phyloP scores from a whole-genome alignment of 805 yeast genomes.

The Kazachstania kunashirensis region DNA sequence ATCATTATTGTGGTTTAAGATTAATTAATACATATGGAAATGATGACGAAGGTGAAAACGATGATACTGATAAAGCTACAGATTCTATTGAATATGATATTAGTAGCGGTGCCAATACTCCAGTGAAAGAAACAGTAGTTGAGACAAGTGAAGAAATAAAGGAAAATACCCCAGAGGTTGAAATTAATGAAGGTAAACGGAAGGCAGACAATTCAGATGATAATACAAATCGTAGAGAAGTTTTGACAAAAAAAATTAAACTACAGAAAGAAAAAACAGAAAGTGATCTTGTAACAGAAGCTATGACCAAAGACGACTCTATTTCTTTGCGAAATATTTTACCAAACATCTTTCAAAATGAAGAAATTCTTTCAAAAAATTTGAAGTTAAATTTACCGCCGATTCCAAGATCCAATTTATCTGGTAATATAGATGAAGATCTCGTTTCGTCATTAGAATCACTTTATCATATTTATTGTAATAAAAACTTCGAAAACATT shows the following conservation, averaged over 20 bases:
- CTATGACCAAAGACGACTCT: no score
- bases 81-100: not conserved
- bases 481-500: slow-evolving; percentile 52
- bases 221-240: not conserved
- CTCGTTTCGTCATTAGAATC: slow-evolving; percentile 53
- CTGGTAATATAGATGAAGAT: slow-evolving; percentile 41
- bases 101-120: no score
- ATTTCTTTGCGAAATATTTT: slow-evolving; percentile 5
- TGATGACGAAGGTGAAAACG: not conserved
- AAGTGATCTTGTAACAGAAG: no score
- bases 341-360: slow-evolving; percentile 5
- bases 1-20: slow-evolving; percentile 75
- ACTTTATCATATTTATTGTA: slow-evolving; percentile 55
- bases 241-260: not conserved
- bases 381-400: slow-evolving; percentile 33
- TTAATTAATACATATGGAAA: slow-evolving; percentile 18
- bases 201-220: no score
- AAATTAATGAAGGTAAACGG: no score
- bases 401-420: slow-evolving; percentile 29
- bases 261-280: not conserved
- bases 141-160: no score
- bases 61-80: not conserved
- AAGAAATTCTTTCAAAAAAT: slow-evolving; percentile 2
- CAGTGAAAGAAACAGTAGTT: no score
- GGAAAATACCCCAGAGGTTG: no score